Evolutionary conservation across 345 rosid genomes (phyloP), one percentile per base, ranked within the genome.

Genomic region (Eucalyptus marginata): DNA sequence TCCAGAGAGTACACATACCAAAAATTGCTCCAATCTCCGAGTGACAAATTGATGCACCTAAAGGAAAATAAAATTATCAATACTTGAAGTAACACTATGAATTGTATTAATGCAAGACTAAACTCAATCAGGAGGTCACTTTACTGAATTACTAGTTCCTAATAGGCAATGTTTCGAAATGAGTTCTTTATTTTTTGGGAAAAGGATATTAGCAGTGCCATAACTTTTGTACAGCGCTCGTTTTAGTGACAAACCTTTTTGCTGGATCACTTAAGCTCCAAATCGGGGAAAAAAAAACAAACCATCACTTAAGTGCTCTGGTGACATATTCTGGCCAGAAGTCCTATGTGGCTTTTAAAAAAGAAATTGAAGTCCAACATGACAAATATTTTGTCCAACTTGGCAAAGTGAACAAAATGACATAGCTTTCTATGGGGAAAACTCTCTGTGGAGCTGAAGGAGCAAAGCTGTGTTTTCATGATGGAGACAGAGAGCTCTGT

Each of bases 21-120:
- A 93, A 92, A 94, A 95, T 91, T 97, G 99, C 92, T 97, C 99
- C 89, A 96, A 91, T 94, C 99, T 95, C 91, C 99, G 93, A 89
- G 94, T 94, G 86, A 97, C 98, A 94, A 96, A 97, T 71, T 92
- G 96, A 90, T 93, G 92, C 49, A 92, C 98, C 99, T 97, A 88
- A 47, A 87, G 68, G 54, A 88, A 87, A 71, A 68, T 68, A 52
- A 43, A 66, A 88, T 76, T 59, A 88, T 84, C 52, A 87, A 51
- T 49, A 86, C 84, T 76, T 40, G 84, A 13, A 76, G 84, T 20
- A 20, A 76, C 46, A 76, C 84, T 76, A 76, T 11, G 46, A 36
- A 76, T 36, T 76, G 15, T 20, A 76, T 20, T 40, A 40, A 44
- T 40, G 47, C 47, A 11, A 7, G 29, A 10, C 43, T 71, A 18